A percentile compares a stretch with the other conserved stretches of the same genome.
These are phyloP conservation scores for Podaxis sp. DNA, from an alignment of 768 basidiomycete species.

Conservation along the genomic window DNA sequence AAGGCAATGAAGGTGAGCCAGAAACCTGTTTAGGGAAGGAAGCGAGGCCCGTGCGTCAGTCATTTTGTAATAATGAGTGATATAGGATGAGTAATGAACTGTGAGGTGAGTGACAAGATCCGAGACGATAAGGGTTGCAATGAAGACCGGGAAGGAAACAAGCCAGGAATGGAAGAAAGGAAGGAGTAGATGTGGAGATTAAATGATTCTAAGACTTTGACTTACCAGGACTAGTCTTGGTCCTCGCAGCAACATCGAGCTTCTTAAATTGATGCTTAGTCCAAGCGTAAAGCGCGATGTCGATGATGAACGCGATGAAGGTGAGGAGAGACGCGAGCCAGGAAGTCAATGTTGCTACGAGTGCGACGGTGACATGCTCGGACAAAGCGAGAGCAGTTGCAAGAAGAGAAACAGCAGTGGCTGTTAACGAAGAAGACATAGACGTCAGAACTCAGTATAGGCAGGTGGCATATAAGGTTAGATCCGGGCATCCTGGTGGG, in stretches of 20 bases:
- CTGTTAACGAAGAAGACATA: slow-evolving; percentile 26
- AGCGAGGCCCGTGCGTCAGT: not conserved
- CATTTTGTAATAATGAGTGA: not conserved
- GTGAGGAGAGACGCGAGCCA: slow-evolving; percentile 71
- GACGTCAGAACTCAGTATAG: not conserved
- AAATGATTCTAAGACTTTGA: slow-evolving; percentile 12
- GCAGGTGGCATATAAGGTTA: not conserved
- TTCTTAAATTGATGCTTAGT: slow-evolving; percentile 58
- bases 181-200: slow-evolving; percentile 8
- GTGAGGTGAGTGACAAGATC: not conserved
- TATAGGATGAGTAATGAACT: not conserved
- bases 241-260: slow-evolving; percentile 45
- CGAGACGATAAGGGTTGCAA: not conserved
- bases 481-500: not conserved
- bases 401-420: slow-evolving; percentile 57
- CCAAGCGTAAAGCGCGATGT: slow-evolving; percentile 70
- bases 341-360: slow-evolving; percentile 64
- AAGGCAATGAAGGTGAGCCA: slow-evolving; percentile 18
- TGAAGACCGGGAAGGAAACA: not conserved
- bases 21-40: not conserved
- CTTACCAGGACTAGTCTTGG: slow-evolving; percentile 65
- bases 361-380: slow-evolving; percentile 52
- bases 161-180: not conserved
- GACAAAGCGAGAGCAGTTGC: slow-evolving; percentile 66
- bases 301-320: slow-evolving; percentile 72